Conservation (phyloP, 2,329 filamentous ascomycete species). For the Trichoderma harzianum region DNA sequence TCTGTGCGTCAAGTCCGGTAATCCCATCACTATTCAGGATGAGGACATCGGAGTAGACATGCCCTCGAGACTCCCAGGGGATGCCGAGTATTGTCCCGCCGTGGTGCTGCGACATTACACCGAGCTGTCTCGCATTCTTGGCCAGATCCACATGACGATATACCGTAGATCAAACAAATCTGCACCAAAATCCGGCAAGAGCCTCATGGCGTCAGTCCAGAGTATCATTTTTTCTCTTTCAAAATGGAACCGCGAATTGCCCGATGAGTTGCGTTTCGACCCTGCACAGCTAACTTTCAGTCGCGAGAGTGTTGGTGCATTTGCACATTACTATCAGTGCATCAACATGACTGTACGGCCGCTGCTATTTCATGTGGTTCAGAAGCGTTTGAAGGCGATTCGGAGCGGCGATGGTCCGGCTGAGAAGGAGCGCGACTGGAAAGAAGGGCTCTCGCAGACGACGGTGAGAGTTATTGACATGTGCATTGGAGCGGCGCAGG, state of each 20-base stretch:
- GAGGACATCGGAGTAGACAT: constrained; percentile 45
- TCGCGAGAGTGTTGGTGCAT: constrained; percentile 49
- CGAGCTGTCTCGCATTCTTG: constrained; percentile 49
- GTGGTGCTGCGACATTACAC: constrained; percentile 51
- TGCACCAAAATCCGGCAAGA: constrained; percentile 42
- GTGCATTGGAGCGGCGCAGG: constrained; percentile 48
- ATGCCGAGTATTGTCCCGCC: constrained; percentile 42
- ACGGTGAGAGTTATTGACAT: constrained; percentile 51
- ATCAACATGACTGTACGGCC: constrained; percentile 56
- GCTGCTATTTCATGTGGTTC: constrained; percentile 51
- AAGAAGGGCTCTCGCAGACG: constrained; percentile 44
- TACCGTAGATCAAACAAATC: constrained; percentile 42
- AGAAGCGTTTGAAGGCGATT: constrained; percentile 41
- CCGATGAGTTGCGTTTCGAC: constrained; percentile 46
- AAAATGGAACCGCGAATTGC: constrained; percentile 48
- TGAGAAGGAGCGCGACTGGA: constrained; percentile 33
- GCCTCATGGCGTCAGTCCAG: constrained; percentile 48
- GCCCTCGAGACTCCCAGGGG: constrained; percentile 34
- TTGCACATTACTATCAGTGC: constrained; percentile 55
- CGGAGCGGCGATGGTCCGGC: constrained; percentile 15
- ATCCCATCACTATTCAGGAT: constrained; percentile 53
- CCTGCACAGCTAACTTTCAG: constrained; percentile 43
- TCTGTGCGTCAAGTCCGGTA: constrained; percentile 51
- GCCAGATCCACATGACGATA: constrained; percentile 44
- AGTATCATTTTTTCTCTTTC: constrained; percentile 48